Base-by-base conservation (phyloP, 129 eudicot species). In the Pseudognaphalium luteoalbum region DNA sequence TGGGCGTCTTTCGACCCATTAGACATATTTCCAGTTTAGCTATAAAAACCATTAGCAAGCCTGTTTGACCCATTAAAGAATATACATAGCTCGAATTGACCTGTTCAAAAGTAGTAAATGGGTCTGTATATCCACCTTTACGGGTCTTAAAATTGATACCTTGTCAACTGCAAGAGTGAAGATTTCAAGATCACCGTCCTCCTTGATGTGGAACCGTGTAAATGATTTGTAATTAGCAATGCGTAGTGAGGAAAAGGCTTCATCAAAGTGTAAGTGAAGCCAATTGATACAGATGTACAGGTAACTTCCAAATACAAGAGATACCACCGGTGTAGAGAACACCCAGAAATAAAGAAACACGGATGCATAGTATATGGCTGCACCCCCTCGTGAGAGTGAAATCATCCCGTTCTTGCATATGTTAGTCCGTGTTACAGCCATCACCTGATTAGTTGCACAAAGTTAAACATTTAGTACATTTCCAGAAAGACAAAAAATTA, bases 201-300 rank as follows among this genome's bases (percentile, higher is more conserved):
- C 44, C 83, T 80, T 95, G 78, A 95, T 89, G 73, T 89, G 96
- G 59, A 95, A 91, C 57, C 99, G 93, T 29, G 99, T 91, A 60
- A 95, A 95, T 0, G 99, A 82, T 83, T 95, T 95, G 89, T 95
- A 95, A 74, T 95, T 95, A 15, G 99, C 99, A 54, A 95, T 95
- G 0, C 99, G 90, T 60, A 95, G 88, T 2, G 97, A 95, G 3
- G 99, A 95, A 83, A 95, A 95, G 8, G 99, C 99, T 85, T 95
- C 99, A 70, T 95, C 99, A 47, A 95, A 95, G 84, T 95, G 99
- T 20, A 95, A 25, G 79, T 95, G 96, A 76, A 95, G 86, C 99
- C 99, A 95, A 59, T 95, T 95, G 72, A 95, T 95, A 81, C 99
- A 95, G 21, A 91, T 75, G 76, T 95, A 95, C 79, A 95, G 88